Evolutionary conservation across 75 land plant genomes (phyloP), one percentile per base, ranked within the genome.

Genomic region (Pseudotsuga menziesii): DNA sequence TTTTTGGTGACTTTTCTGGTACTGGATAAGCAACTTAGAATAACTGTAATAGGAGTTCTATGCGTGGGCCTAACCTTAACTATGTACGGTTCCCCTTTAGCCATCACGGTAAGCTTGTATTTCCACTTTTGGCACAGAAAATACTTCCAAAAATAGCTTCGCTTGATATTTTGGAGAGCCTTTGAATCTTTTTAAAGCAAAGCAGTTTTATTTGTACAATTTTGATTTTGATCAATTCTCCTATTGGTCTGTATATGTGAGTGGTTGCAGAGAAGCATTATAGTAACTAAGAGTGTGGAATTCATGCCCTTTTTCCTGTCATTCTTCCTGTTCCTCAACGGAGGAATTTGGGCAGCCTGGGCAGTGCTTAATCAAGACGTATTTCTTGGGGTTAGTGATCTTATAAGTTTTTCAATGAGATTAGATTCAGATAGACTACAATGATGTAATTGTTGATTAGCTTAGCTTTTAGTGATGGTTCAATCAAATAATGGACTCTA

Each of bases 271-370:
- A 84, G 80, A 61, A 85, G 58, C 4, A 89, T 93, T 32, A 80
- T 93, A 17, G 75, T 72, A 76, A 89, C 84, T 2, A 88, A 83
- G 75, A 91, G 91, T 32, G 96, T 93, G 69, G 86, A 91, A 82
- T 93, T 61, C 86, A 91, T 93, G 95, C 95, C 95, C 5, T 93
- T 93, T 73, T 81, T 76, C 12, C 86, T 93, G 27, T 89, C 94
- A 8, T 84, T 93, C 80, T 93, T 93, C 76, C 82, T 91, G 25
- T 91, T 89, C 62, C 85, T 91, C 78, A 91, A 91, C 70, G 93
- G 81, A 13, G 79, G 83, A 14, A 79, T 83, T 27, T 93, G 96
- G 96, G 74, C 85, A 14, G 56, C 58, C 9, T 93, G 91, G 77
- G 58, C 95, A 1, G 8, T 85, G 5, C 77, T 93, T 13, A 78